Evolutionary conservation across 148 eudicot species (phyloP).

Genomic region (Bassia scoparia): DNA sequence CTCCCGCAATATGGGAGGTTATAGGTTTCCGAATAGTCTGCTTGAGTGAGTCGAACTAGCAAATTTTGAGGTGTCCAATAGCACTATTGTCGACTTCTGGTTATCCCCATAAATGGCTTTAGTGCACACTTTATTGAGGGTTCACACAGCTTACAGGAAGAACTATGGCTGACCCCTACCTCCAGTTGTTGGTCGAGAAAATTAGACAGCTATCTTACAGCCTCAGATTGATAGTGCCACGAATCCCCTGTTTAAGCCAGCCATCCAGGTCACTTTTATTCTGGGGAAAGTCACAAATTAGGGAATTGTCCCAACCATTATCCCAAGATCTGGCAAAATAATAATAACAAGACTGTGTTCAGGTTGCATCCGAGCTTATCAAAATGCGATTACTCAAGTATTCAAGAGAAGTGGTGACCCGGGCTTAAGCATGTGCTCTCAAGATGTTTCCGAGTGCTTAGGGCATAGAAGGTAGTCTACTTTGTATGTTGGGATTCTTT

Average conservation of each 20-base stretch:
- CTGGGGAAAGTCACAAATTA: conserved; percentile 66
- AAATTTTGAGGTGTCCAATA: too few relatives aligned
- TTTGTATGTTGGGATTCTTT: background rate
- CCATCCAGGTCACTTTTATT: conserved; percentile 26
- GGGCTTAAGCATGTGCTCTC: conserved; percentile 73
- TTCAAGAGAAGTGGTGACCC: conserved; percentile 90
- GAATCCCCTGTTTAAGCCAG: conserved; percentile 41
- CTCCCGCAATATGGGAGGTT: conserved; percentile 70
- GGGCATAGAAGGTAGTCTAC: conserved; percentile 49
- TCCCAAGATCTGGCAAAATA: conserved; percentile 32
- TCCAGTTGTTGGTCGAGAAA: conserved; percentile 32
- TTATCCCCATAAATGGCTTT: too few relatives aligned
- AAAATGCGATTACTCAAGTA: conserved; percentile 45
- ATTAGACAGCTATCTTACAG: conserved; percentile 25
- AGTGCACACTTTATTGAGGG: too few relatives aligned
- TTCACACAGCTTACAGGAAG: conserved; percentile 39
- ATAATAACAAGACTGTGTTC: conserved; percentile 27
- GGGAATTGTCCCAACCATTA: too few relatives aligned
- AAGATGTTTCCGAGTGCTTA: conserved; percentile 48
- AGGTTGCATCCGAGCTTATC: conserved; percentile 47
- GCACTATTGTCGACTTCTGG: too few relatives aligned
- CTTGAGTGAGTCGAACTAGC: conserved; percentile 33
- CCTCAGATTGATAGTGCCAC: conserved; percentile 31
- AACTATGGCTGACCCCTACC: conserved; percentile 32
- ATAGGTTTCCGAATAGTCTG: conserved; percentile 92